Evolutionary conservation across 2,329 filamentous ascomycete genomes (phyloP).

Genomic region (Colletotrichum gloeosporioides): DNA sequence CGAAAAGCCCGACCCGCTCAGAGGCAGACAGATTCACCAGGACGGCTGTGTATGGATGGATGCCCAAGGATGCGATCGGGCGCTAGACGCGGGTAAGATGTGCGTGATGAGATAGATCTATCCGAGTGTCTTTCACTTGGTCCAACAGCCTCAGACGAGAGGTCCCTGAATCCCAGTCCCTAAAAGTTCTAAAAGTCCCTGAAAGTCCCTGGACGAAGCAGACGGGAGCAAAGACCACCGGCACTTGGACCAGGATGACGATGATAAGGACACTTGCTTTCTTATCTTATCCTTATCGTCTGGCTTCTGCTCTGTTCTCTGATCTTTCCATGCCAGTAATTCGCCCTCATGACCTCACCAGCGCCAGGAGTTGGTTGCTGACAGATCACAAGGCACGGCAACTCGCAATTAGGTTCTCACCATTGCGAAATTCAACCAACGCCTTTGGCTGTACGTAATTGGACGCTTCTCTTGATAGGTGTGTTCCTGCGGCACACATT

Average conservation of each 20-base stretch:
- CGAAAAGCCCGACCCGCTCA: not conserved
- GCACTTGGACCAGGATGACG: not conserved
- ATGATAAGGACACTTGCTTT: not conserved
- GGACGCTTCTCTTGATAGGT: not conserved
- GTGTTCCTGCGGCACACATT: not conserved
- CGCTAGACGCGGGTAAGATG: not conserved
- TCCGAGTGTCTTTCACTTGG: not conserved
- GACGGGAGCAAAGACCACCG: not conserved
- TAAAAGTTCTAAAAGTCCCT: not conserved
- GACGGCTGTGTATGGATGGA: not conserved
- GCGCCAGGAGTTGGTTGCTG: not conserved
- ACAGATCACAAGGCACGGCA: not conserved
- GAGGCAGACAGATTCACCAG: not conserved
- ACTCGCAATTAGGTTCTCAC: not conserved
- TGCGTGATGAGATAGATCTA: slow-evolving; percentile 4
- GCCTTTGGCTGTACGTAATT: not conserved
- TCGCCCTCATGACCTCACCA: not conserved
- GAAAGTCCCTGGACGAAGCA: not conserved
- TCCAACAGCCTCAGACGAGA: not conserved
- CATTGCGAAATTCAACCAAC: not conserved
- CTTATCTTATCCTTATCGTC: not conserved
- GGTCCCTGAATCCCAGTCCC: not conserved
- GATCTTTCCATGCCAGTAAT: not conserved
- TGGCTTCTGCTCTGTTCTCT: not conserved
- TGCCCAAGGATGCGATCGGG: slow-evolving; percentile 1